Percentiles rank a stretch among this genome's conserved stretches.
phyloP scores from a whole-genome alignment of 2,329 filamentous ascomycete species.

The Pyrenophora teres region DNA sequence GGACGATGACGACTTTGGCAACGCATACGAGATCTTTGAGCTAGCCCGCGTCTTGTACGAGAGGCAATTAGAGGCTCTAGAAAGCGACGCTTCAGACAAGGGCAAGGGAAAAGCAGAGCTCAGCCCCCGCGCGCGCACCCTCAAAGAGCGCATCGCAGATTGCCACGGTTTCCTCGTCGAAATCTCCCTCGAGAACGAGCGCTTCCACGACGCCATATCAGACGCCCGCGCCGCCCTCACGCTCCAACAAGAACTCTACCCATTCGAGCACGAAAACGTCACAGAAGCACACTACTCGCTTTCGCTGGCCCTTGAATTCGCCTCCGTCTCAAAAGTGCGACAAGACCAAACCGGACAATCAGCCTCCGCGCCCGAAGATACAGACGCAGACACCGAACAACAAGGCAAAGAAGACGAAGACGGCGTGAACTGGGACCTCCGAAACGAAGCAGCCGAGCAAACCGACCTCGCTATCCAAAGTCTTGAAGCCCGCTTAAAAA shows the following conservation, averaged over 20 bases:
- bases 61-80: constrained; percentile 58
- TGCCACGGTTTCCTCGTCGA: constrained; percentile 93
- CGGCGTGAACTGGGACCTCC: constrained; percentile 68
- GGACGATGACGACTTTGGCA: constrained; percentile 66
- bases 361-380: constrained; percentile 28
- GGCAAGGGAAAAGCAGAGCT: constrained; percentile 54
- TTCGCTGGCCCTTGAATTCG: constrained; percentile 91
- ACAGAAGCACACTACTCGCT: constrained; percentile 97
- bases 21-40: constrained; percentile 67
- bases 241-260: constrained; percentile 78
- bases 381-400: constrained; percentile 30
- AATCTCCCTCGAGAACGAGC: constrained; percentile 95
- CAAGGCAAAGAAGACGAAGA: constrained; percentile 51
- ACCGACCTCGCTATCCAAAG: constrained; percentile 76
- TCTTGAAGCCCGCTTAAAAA: constrained; percentile 71
- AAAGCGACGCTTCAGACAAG: constrained; percentile 45
- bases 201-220: constrained; percentile 83
- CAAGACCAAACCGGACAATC: constrained; percentile 54
- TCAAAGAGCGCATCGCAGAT: constrained; percentile 84
- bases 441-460: constrained; percentile 72
- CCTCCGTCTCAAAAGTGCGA: constrained; percentile 70
- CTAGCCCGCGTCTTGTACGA: constrained; percentile 63
- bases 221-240: constrained; percentile 79
- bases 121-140: constrained; percentile 37
- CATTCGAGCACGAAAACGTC: constrained; percentile 79